Conservation (phyloP, 768 basidiomycete species). For the Tricholoma matsutake region DNA sequence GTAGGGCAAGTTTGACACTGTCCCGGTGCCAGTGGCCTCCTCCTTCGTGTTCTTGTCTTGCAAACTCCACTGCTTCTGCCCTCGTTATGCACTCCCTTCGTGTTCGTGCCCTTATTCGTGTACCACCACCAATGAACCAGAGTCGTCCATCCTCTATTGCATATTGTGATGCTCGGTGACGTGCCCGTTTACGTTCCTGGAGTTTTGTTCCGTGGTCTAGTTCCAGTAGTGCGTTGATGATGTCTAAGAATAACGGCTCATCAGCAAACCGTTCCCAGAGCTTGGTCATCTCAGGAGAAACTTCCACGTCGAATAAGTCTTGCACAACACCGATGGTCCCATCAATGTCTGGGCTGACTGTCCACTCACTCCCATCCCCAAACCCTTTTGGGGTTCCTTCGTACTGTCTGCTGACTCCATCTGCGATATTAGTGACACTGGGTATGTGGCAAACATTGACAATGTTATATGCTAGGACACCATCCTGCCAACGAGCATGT, state of each 20-base stretch:
- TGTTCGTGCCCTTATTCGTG: neutral
- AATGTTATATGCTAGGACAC: constrained; percentile 23
- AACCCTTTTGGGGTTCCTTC: constrained; percentile 11
- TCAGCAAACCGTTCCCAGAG: constrained; percentile 17
- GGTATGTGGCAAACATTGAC: constrained; percentile 20
- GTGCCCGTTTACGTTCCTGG: neutral
- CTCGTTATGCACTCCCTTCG: constrained; percentile 5
- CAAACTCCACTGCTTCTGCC: neutral
- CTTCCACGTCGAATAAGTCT: neutral
- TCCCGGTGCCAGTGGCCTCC: neutral
- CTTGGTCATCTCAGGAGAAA: neutral
- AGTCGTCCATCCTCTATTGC: constrained; percentile 13
- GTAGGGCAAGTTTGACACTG: neutral
- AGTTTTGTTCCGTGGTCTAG: neutral
- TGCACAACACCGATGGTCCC: constrained; percentile 14
- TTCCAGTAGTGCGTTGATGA: constrained; percentile 11
- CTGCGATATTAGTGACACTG: constrained; percentile 21
- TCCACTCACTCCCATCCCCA: too few relatives aligned
- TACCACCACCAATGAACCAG: constrained; percentile 6
- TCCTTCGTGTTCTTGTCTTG: neutral
- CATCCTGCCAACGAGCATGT: constrained; percentile 28
- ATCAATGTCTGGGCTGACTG: constrained; percentile 28
- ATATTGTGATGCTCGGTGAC: constrained; percentile 5
- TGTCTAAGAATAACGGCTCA: constrained; percentile 21
- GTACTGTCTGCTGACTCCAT: constrained; percentile 26